phyloP scores from a whole-genome alignment of 352 stramenopile species.

The Heterotrichella gracilis region DNA sequence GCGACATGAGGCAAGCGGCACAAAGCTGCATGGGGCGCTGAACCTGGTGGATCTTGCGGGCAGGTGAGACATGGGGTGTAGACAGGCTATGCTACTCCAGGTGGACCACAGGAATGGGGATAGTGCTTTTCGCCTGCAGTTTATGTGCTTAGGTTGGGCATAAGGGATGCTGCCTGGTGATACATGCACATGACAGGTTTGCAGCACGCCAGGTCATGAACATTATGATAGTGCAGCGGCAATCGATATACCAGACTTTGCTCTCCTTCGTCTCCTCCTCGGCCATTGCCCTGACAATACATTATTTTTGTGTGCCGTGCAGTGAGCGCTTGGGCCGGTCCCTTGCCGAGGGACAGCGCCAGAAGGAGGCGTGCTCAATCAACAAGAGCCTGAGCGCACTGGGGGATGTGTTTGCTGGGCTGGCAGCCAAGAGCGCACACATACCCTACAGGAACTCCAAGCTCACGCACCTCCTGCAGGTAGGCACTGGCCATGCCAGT shows the following conservation, averaged over 20 bases:
- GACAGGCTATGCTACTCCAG: no score
- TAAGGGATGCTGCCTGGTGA: no score
- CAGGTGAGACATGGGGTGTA: constrained; percentile 71
- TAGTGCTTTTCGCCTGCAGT: no score
- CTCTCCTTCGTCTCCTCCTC: no score
- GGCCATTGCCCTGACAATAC: no score
- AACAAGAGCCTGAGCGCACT: constrained; percentile 94
- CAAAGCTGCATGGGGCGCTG: constrained; percentile 51
- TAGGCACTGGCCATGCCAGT: no score
- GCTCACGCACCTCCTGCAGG: constrained; percentile 87
- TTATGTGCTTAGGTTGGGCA: no score
- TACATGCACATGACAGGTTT: no score
- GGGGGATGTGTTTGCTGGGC: constrained; percentile 83
- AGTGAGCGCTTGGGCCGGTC: constrained; percentile 29
- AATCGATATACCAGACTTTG: neutral
- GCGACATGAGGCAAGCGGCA: constrained; percentile 53
- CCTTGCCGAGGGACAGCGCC: constrained; percentile 43
- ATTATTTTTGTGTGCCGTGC: no score
- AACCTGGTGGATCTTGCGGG: constrained; percentile 71
- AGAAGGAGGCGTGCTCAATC: constrained; percentile 88
- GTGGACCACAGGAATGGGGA: no score
- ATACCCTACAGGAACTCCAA: constrained; percentile 93
- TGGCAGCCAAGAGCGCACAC: constrained; percentile 36
- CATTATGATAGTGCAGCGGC: neutral
- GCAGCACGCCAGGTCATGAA: no score